These are phyloP conservation scores for Tylopilus intermedius DNA, from an alignment of 768 basidiomycete genomes.

Conservation along the genomic window DNA sequence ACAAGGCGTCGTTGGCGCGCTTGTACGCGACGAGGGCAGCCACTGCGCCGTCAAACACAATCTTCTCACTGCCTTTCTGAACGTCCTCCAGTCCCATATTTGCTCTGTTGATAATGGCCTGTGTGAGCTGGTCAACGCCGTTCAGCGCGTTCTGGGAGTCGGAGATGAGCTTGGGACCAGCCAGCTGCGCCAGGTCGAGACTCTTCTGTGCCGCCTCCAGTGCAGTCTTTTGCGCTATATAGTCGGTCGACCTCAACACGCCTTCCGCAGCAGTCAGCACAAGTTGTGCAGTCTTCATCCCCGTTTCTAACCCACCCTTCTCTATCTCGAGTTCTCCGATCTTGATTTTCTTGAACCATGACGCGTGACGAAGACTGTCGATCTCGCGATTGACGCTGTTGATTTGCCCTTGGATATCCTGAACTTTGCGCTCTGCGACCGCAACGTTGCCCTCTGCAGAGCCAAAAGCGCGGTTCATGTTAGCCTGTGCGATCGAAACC, in stretches of 20 bases:
- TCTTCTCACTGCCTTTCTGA: neutral
- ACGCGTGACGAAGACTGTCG: neutral
- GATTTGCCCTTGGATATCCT: neutral
- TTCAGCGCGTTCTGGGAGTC: neutral
- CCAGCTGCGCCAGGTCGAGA: neutral
- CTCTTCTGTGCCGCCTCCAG: neutral
- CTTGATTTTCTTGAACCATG: neutral
- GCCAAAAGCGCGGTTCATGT: constrained; percentile 1
- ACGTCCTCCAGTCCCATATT: neutral
- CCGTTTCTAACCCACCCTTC: neutral
- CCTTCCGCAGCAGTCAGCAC: neutral
- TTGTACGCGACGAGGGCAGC: neutral
- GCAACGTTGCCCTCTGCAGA: neutral
- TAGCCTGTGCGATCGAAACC: neutral
- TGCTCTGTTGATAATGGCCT: neutral
- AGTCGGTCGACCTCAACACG: neutral
- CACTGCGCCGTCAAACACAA: neutral
- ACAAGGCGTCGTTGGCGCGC: neutral
- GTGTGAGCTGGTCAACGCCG: neutral
- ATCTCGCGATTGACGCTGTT: neutral
- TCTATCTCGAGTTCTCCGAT: neutral
- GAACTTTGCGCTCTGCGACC: neutral
- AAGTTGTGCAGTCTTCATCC: neutral
- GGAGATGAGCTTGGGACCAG: neutral
- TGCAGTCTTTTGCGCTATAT: neutral